Evolutionary conservation across 257 asterid genomes (phyloP), one percentile per base, ranked within the genome.

Genomic region (Rauvolfia tetraphylla): DNA sequence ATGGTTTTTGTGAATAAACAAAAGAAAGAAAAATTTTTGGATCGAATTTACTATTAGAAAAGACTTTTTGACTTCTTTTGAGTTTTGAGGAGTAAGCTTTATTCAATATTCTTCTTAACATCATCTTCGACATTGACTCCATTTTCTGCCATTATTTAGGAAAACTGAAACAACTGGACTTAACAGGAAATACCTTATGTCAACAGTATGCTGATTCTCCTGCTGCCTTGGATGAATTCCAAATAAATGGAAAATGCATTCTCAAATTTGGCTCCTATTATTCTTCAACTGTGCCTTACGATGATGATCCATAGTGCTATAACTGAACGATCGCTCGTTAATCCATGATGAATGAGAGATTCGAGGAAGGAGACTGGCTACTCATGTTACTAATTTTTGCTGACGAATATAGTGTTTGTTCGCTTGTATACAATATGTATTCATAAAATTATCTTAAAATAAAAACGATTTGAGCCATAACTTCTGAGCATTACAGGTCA

Each of bases 101-200:
- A 18, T 75, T 31, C 17, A 0, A 22, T 10, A 70, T 61, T 23
- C 63, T 57, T 15, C 33, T 48, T 76, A 25, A 72, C 46, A 39
- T 33, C 7, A 27, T 53, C 29, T 48, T 67, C 57, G 49, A 74
- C 23, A 46, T 68, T 77, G 71, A 31, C 53, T 31, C 67, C 10
- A 34, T 75, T 68, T 46, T 73, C 42, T 81, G 75, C 63, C 56
- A 74, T 74, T 79, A 27, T 12, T 72, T 81, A 93, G 98, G 95
- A 70, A 91, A 81, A 75, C 79, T 93, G 75, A 85, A 90, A 89
- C 96, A 79, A 79, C 87, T 93, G 85, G 97, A 93, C 84, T 86
- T 93, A 88, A 75, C 89, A 17, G 96, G 96, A 73, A 90, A 91
- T 75, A 63, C 73, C 71, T 77, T 85, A 15, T 83, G 85, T 79